phyloP scores from a whole-genome alignment of 2,329 filamentous ascomycete genomes.

The Colletotrichum filicis region DNA sequence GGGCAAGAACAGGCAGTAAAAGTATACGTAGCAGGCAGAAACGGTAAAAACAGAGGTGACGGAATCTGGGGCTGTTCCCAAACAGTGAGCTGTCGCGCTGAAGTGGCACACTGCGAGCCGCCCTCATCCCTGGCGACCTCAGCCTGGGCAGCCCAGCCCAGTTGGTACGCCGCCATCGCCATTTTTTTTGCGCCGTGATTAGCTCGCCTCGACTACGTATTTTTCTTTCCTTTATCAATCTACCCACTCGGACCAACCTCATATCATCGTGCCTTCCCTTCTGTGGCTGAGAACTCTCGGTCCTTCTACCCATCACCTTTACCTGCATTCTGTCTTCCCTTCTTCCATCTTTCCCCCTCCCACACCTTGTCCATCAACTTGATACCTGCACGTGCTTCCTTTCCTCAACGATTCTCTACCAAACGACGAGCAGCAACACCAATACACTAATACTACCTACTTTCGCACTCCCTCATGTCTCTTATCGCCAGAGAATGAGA shows the following conservation, averaged over 20 bases:
- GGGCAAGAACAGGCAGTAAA: neutral
- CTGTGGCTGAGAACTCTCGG: neutral
- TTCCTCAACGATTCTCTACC: neutral
- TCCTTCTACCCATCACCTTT: neutral
- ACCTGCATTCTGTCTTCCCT: neutral
- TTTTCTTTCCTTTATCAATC: slow-evolving; percentile 27
- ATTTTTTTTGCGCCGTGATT: slow-evolving; percentile 1
- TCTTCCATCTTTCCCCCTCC: neutral
- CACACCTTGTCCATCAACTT: neutral
- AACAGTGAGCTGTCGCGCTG: slow-evolving; percentile 15
- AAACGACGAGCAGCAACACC: neutral
- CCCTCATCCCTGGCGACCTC: slow-evolving; percentile 27
- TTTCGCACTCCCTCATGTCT: slow-evolving; percentile 17
- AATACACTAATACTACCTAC: neutral
- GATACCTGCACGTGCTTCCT: neutral
- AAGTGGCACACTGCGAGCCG: slow-evolving; percentile 15
- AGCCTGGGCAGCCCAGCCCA: neutral
- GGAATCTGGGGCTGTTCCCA: neutral
- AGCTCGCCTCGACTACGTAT: neutral
- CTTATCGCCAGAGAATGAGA: slow-evolving; percentile 30
- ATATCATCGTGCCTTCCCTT: slow-evolving; percentile 14
- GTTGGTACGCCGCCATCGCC: neutral
- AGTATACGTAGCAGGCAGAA: neutral
- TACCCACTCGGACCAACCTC: slow-evolving; percentile 22
- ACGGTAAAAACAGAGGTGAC: slow-evolving; percentile 6